A percentile compares a stretch with the other conserved stretches of the same genome.
Evolutionary conservation across 805 yeast genomes (phyloP).

Genomic region (Isabelozyma gotoi): DNA sequence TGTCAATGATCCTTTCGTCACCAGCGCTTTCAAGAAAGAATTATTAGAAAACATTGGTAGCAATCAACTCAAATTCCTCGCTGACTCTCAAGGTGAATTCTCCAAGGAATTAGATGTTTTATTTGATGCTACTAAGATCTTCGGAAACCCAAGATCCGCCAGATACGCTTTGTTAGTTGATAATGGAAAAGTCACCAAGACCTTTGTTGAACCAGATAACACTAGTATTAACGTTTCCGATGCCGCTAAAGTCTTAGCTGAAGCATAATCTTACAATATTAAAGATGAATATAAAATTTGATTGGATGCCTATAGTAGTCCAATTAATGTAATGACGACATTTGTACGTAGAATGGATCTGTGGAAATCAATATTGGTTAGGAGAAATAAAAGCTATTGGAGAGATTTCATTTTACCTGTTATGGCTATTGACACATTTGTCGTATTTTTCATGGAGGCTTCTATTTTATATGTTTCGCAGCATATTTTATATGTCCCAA

Average conservation of each 20-base stretch:
- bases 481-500: too few relatives aligned
- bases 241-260: constrained; percentile 44
- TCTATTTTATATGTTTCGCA: not conserved
- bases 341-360: too few relatives aligned
- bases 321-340: not conserved
- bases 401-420: too few relatives aligned
- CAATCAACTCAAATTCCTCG: constrained; percentile 55
- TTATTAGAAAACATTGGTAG: constrained; percentile 20
- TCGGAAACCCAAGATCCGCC: constrained; percentile 74
- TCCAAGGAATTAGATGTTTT: constrained; percentile 60
- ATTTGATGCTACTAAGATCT: constrained; percentile 74
- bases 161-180: constrained; percentile 77
- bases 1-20: constrained; percentile 86
- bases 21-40: constrained; percentile 70
- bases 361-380: too few relatives aligned
- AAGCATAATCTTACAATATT: constrained; percentile 9
- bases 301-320: too few relatives aligned
- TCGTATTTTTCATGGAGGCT: not conserved
- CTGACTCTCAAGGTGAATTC: constrained; percentile 80
- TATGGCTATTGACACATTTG: too few relatives aligned
- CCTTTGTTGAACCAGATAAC: constrained; percentile 80
- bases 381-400: too few relatives aligned
- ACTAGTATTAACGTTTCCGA: constrained; percentile 60
- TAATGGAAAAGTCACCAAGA: constrained; percentile 66
- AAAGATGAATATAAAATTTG: too few relatives aligned